Evolutionary conservation across 768 basidiomycete genomes (phyloP).

Genomic region (Leucogyrophana mollusca): DNA sequence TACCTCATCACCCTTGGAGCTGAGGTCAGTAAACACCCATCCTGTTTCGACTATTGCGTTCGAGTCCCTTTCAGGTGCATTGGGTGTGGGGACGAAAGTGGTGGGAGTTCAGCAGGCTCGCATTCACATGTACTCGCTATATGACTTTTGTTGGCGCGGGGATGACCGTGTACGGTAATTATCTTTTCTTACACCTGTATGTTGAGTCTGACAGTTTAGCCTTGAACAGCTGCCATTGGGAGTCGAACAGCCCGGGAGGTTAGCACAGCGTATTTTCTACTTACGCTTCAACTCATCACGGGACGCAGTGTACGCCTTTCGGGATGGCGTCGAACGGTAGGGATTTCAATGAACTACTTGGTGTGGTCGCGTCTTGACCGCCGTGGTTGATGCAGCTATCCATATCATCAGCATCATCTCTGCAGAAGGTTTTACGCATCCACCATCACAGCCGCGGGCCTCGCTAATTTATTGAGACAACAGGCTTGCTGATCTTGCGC

Average conservation of each 20-base stretch:
- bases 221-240: no score
- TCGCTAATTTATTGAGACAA: neutral
- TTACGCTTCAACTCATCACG: neutral
- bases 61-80: neutral
- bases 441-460: no score
- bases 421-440: slow-evolving; percentile 2
- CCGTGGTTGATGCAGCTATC: neutral
- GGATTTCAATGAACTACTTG: neutral
- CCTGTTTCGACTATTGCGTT: neutral
- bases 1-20: slow-evolving; percentile 1
- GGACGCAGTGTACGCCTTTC: neutral
- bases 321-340: neutral
- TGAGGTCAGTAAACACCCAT: neutral
- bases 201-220: no score
- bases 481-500: slow-evolving; percentile 2
- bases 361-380: neutral
- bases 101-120: neutral
- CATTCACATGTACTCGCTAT: slow-evolving; percentile 2
- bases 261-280: neutral
- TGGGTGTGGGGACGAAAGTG: slow-evolving; percentile 5
- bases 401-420: slow-evolving; percentile 1
- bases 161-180: slow-evolving; percentile 1
- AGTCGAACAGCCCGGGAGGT: no score
- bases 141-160: neutral
- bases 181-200: no score